Conservation (phyloP, 352 stramenopile genomes). For the Phytopythium chamaehyphon region DNA sequence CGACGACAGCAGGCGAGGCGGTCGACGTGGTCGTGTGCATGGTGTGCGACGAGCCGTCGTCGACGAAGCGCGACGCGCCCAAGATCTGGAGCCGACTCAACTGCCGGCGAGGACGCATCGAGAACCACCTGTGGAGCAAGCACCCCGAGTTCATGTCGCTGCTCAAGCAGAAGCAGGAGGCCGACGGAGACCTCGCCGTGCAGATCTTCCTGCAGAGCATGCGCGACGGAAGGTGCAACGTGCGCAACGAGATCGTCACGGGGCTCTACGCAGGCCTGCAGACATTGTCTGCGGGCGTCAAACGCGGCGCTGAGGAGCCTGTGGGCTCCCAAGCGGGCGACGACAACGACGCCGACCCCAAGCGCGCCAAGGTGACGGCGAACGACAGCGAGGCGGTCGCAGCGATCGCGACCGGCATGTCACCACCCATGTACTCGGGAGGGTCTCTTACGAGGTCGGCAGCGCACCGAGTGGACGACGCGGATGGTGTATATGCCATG, state of each 20-base stretch:
- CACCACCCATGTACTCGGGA: slow-evolving; percentile 20
- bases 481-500: neutral
- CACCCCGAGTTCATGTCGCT: slow-evolving; percentile 79
- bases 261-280: slow-evolving; percentile 59
- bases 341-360: slow-evolving; percentile 16
- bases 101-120: slow-evolving; percentile 67
- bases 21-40: slow-evolving; percentile 69
- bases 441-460: neutral
- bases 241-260: slow-evolving; percentile 59
- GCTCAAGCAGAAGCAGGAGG: slow-evolving; percentile 72
- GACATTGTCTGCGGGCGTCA: neutral
- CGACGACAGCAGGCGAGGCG: slow-evolving; percentile 15
- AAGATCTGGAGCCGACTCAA: slow-evolving; percentile 78
- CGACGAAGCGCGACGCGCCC: slow-evolving; percentile 40
- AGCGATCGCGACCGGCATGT: neutral
- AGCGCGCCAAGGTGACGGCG: slow-evolving; percentile 17
- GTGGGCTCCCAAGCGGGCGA: slow-evolving; percentile 24
- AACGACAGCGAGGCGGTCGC: neutral
- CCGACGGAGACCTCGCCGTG: slow-evolving; percentile 61
- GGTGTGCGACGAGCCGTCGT: slow-evolving; percentile 64
- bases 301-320: slow-evolving; percentile 20
- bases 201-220: slow-evolving; percentile 79
- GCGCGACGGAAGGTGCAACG: slow-evolving; percentile 63
- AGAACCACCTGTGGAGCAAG: slow-evolving; percentile 79
- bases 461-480: neutral